A percentile compares a stretch with the other conserved stretches of the same genome.
phyloP scores from a whole-genome alignment of 1,284 basidiomycete species.

The Mycosarcoma mackinlayi region DNA sequence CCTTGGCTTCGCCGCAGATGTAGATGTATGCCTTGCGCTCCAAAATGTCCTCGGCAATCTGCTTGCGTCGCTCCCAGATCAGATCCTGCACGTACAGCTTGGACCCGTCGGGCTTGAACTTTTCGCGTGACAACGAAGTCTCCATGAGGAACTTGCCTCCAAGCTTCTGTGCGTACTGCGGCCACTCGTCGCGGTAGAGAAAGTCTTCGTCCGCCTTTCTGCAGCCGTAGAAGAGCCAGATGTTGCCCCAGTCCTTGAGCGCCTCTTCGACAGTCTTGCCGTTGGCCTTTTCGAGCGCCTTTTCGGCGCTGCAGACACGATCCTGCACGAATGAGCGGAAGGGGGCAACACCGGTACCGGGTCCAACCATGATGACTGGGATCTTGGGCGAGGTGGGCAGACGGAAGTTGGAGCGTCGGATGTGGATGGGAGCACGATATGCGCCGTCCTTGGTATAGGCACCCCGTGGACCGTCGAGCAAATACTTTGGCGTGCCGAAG shows the following conservation, averaged over 20 bases:
- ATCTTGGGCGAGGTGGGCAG: conserved; percentile 96
- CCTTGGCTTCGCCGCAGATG: conserved; percentile 91
- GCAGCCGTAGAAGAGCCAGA: conserved; percentile 96
- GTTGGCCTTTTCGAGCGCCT: conserved; percentile 84
- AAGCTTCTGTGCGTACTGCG: conserved; percentile 84
- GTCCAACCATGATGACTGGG: conserved; percentile 98
- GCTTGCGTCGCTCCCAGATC: conserved; percentile 66
- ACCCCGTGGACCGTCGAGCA: conserved; percentile 87
- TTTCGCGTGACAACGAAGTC: conserved; percentile 86
- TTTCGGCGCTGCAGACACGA: conserved; percentile 90
- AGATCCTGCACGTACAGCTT: conserved; percentile 97
- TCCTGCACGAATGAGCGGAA: conserved; percentile 99
- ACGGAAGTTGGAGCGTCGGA: conserved; percentile 94
- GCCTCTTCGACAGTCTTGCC: conserved; percentile 87
- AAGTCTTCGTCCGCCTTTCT: conserved; percentile 87
- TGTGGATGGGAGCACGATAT: conserved; percentile 90
- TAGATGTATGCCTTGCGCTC: conserved; percentile 85
- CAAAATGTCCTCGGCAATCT: conserved; percentile 86
- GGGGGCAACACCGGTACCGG: conserved; percentile 95
- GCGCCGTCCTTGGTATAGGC: conserved; percentile 76
- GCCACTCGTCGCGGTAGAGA: conserved; percentile 95
- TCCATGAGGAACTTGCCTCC: conserved; percentile 90
- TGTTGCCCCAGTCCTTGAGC: no score
- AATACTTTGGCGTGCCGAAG: conserved; percentile 77
- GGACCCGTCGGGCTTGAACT: conserved; percentile 80